These are phyloP conservation scores for Ophiostoma sp. DNA, from an alignment of 2,329 filamentous ascomycete species.

Conservation along the genomic window DNA sequence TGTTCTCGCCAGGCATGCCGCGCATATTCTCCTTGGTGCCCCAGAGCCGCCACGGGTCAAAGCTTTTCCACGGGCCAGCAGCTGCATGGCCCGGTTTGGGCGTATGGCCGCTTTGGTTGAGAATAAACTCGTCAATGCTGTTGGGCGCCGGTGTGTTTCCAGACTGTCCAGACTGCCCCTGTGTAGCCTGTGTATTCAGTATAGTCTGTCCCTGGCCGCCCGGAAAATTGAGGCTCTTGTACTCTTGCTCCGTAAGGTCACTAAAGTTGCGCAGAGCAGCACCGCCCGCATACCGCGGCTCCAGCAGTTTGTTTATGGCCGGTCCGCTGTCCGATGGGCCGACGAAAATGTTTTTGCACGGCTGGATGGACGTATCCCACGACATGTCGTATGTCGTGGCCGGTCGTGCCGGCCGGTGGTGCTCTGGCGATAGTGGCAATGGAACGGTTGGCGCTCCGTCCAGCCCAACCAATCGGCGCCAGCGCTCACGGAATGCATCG, in stretches of 20 bases:
- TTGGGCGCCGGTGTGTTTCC: constrained; percentile 15
- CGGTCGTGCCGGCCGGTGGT: background rate
- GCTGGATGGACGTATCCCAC: constrained; percentile 5
- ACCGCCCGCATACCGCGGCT: background rate
- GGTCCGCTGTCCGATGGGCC: background rate
- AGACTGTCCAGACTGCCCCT: background rate
- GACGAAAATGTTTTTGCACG: background rate
- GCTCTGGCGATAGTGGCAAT: background rate
- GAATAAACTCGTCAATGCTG: constrained; percentile 19
- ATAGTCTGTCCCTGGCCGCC: background rate
- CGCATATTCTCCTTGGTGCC: background rate
- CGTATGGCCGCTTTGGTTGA: background rate
- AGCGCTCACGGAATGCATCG: constrained; percentile 33
- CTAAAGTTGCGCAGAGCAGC: constrained; percentile 14
- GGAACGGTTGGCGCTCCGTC: background rate
- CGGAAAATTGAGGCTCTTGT: constrained; percentile 15
- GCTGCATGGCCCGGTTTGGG: background rate
- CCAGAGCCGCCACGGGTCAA: constrained; percentile 22
- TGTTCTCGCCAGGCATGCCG: background rate
- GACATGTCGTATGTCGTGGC: constrained; percentile 2
- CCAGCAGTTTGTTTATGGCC: background rate
- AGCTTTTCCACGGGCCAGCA: background rate
- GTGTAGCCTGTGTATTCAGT: background rate
- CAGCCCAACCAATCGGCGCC: constrained; percentile 32
- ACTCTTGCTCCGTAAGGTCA: constrained; percentile 18